Base-by-base conservation (phyloP, 805 yeast species). In the Ogataea polymorpha region DNA sequence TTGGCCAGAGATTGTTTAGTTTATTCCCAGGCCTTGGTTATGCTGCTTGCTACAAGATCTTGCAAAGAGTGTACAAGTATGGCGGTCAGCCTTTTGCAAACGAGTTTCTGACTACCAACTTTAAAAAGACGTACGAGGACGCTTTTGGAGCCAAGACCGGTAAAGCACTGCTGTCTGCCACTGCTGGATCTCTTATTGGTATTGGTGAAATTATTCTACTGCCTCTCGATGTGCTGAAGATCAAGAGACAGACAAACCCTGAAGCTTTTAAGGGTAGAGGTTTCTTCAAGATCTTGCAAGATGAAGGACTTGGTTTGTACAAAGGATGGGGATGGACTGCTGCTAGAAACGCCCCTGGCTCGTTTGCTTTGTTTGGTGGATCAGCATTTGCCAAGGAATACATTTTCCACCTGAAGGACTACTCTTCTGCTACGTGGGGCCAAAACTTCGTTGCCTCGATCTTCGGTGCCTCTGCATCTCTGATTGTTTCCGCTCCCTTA, bases 261-360 rank as follows among this genome's bases (percentile, higher is more conserved):
- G 99, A 91, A 68, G 72, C 98, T n/a, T 93, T 93, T 79, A 84
- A 82, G 67, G 99, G 99, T 55, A 86, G 99, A 72, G 98, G 99
- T 9, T 90, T 93, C 70, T 46, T 90, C 53, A 84, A 77, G 66
- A 87, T 93, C 58, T 62, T 93, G 46, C 60, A 72, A 41, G 99
- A 93, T 62, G 99, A 93, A 70, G 98, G 99, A 14, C 75, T 88
- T 45, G 88, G 93, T 17, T 74, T 93, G 54, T 93, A 93, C 72
- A 77, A 96, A 63, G 99, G 99, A 52, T 90, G 97, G 96, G 98
- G 97, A 44, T 93, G 99, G 99, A 93, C 99, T 45, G 95, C 95
- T 54, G 99, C 99, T 32, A 84, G 99, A 78, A 93, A 93, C 64
- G 97, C 98, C 2, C 99, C 99, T 27, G 99, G 99, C 45, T 88